A percentile compares a stretch with the other conserved stretches of the same genome.
Conservation (phyloP, 1,284 basidiomycete genomes). For the Sutorius eximius region DNA sequence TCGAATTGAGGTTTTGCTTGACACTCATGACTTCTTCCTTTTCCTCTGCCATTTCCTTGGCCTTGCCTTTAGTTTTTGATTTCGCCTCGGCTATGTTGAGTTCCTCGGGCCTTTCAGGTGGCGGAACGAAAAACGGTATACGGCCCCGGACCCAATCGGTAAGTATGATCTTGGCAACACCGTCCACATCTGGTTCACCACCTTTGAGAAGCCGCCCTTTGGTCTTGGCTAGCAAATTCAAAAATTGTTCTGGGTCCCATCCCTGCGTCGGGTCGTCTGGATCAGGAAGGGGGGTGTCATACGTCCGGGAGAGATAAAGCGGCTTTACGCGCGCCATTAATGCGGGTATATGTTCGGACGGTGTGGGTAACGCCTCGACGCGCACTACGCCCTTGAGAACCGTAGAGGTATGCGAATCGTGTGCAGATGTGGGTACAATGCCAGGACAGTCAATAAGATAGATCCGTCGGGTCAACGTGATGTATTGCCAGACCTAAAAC, state of each 20-base stretch:
- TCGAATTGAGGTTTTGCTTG: constrained; percentile 73
- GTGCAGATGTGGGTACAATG: constrained; percentile 91
- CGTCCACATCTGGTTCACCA: constrained; percentile 92
- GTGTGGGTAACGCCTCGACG: constrained; percentile 92
- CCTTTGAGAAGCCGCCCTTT: constrained; percentile 92
- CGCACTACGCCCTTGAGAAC: constrained; percentile 98
- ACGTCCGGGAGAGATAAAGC: constrained; percentile 90
- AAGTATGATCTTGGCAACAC: constrained; percentile 92
- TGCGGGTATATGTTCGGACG: constrained; percentile 90
- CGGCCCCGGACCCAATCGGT: constrained; percentile 98
- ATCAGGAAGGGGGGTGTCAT: constrained; percentile 72
- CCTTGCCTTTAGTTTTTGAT: constrained; percentile 40
- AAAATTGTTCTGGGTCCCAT: constrained; percentile 80
- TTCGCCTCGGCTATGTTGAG: constrained; percentile 66
- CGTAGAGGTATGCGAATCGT: constrained; percentile 88
- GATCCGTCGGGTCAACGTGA: constrained; percentile 92
- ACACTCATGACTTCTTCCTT: constrained; percentile 49
- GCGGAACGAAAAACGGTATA: constrained; percentile 85
- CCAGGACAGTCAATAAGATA: constrained; percentile 99
- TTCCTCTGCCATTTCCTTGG: constrained; percentile 36
- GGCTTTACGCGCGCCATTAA: constrained; percentile 90
- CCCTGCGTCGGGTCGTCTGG: constrained; percentile 45
- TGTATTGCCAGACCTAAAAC: constrained; percentile 95
- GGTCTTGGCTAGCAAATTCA: constrained; percentile 86
- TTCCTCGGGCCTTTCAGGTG: constrained; percentile 71